Evolutionary conservation across 1,284 basidiomycete species (phyloP).

Genomic region (Schizophyllum amplum): DNA sequence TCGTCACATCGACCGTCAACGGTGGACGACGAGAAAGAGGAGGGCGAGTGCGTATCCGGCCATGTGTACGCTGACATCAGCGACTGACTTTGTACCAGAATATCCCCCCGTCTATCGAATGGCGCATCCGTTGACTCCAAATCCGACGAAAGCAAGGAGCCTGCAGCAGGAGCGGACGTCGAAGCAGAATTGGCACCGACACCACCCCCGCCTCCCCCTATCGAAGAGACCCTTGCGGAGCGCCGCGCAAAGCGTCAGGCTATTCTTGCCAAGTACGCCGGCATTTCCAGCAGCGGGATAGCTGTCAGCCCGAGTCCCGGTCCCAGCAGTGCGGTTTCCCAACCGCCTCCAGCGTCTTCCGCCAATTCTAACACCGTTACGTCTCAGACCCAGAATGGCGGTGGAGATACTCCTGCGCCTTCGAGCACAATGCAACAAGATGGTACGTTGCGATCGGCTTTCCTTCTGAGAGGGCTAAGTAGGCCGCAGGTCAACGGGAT

Average conservation of each 20-base stretch:
- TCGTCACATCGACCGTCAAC: conserved; percentile 15
- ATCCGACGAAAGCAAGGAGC: conserved; percentile 17
- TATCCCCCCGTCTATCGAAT: conserved; percentile 43
- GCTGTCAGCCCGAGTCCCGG: conserved; percentile 45
- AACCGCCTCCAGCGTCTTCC: conserved; percentile 45
- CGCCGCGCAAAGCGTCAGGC: conserved; percentile 77
- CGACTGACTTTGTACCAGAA: conserved; percentile 31
- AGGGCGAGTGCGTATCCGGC: conserved; percentile 63
- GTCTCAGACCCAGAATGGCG: conserved; percentile 42
- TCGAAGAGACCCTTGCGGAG: conserved; percentile 70
- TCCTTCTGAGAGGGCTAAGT: background rate
- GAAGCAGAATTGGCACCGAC: conserved; percentile 48
- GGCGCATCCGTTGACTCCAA: conserved; percentile 15
- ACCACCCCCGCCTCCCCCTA: conserved; percentile 48
- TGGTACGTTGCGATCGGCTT: conserved; percentile 18
- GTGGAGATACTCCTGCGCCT: conserved; percentile 3
- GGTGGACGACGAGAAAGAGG: conserved; percentile 56
- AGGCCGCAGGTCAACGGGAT: conserved; percentile 4
- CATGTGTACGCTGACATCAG: background rate
- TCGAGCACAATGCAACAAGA: conserved; percentile 6
- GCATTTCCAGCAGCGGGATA: conserved; percentile 30
- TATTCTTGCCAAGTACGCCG: conserved; percentile 77
- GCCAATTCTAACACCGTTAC: conserved; percentile 49
- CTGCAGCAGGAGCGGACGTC: conserved; percentile 34
- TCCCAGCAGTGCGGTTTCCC: conserved; percentile 65